Evolutionary conservation across 2,329 filamentous ascomycete genomes (phyloP), one percentile per base, ranked within the genome.

Genomic region (Daldinia sp.): DNA sequence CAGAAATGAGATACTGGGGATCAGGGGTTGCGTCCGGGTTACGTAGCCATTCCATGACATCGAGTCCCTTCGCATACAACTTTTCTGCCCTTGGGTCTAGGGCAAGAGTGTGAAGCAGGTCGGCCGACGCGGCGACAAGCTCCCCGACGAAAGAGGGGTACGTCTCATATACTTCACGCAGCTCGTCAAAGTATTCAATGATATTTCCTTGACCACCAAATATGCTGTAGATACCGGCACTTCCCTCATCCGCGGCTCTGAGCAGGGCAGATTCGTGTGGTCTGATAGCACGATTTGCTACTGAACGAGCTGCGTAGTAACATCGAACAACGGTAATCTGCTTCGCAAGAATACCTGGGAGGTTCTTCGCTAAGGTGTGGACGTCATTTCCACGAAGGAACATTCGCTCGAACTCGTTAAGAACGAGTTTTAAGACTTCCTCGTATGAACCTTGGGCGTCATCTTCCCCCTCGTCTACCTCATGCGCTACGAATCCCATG

Each of bases 201-300:
- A 99, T 98, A 79, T 99, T 99, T 72, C 95, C 95, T 78, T 99
- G 95, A 5, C 95, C 95, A 63, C 95, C 95, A 70, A 98, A 97
- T 65, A 99, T 93, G 68, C 90, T 94, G 82, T 97, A 99, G 63
- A 99, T 87, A 71, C 87, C 90, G 56, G 94, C 94, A 58, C 89
- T 88, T 65, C 87, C 90, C 66, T 97, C 94, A 47, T 91, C 89
- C 8, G 93, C 93, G 51, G 95, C 94, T 70, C 95, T 87, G 75
- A 97, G 87, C 47, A 99, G 85, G 32, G 95, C 96, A 37, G 96
- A 98, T 76, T 97, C 92, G 77, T 99, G 94, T 25, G 92, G 87
- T 80, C 93, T 94, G 76, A 97, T 94, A 53, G 92, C 87, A 72
- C 95, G 86, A 75, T 94, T 94, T 52, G 90, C 87, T 11, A 94